Evolutionary conservation across 352 stramenopile genomes (phyloP), one percentile per base, ranked within the genome.

Genomic region (Pythium diclinum): DNA sequence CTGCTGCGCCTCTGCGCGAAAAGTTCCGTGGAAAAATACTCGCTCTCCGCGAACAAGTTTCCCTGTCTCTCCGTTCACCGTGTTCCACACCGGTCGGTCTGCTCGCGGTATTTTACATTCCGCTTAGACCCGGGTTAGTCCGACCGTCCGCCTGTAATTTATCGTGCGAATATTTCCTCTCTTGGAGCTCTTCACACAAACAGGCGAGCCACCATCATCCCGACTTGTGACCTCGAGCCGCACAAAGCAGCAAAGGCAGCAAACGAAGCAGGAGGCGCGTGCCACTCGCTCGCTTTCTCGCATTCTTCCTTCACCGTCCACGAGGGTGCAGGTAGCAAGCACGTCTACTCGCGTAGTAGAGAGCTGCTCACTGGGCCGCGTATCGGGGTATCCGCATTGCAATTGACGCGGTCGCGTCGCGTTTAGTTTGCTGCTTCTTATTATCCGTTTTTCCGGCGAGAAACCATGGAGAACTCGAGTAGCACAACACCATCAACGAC

Each of bases 391-490:
- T 28, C 25, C 25, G 25, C 25, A 3, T 28, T 28, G 25, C 25
- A 28, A 28, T 28, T 28, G 25, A n/a, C 23, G n/a, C 14, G 21
- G 16, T 32, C 25, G 23, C n/a, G 13, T 59, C 28, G 7, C 28
- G 7, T 59, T 7, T 30, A 21, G 34, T 34, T 38, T 25, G 4
- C 7, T 13, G 7, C 8, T 13, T 46, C 30, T 44, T 46, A 48
- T 59, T 48, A 17, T 25, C 6, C 28, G 32, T 48, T 44, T 58
- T 44, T 44, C 55, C 53, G 19, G 34, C 42, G 34, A 34, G 49
- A 23, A 57, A 51, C 36, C 34, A 68, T 63, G 56, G 62, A 58
- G 36, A 63, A 56, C 59, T 62, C 65, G 46, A 61, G 48, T n/a
- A 59, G 14, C 14, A 56, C 0, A 30, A 51, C 25, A 16, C 3